phyloP scores from a whole-genome alignment of 2,329 filamentous ascomycete genomes.

The Mariannaea elegans region DNA sequence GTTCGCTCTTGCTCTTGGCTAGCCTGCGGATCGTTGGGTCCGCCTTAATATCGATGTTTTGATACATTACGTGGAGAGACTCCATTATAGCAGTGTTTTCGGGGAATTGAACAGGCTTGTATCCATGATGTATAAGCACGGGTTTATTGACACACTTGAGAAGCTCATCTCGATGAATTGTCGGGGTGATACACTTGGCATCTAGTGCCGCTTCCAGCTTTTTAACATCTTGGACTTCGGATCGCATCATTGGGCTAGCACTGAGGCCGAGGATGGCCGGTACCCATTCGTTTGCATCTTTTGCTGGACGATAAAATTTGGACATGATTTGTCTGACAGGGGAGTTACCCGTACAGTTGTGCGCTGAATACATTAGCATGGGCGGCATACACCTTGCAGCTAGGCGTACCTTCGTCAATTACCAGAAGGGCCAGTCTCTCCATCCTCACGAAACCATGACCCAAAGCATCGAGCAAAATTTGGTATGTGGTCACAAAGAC shows the following conservation, averaged over 20 bases:
- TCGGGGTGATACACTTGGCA: slow-evolving; percentile 74
- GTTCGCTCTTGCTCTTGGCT: slow-evolving; percentile 50
- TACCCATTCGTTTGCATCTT: slow-evolving; percentile 47
- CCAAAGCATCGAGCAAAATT: slow-evolving; percentile 77
- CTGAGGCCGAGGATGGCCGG: slow-evolving; percentile 82
- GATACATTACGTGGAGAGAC: slow-evolving; percentile 53
- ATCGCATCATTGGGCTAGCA: slow-evolving; percentile 78
- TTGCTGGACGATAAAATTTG: slow-evolving; percentile 70
- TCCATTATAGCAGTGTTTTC: slow-evolving; percentile 50
- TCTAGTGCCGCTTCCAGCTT: slow-evolving; percentile 75
- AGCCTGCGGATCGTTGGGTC: slow-evolving; percentile 69
- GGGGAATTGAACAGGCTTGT: slow-evolving; percentile 27
- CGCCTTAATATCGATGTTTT: slow-evolving; percentile 60
- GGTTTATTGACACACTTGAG: slow-evolving; percentile 75
- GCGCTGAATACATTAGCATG: slow-evolving; percentile 60
- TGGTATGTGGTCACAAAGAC: slow-evolving; percentile 84
- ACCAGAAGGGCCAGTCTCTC: slow-evolving; percentile 72
- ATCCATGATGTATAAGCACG: slow-evolving; percentile 52
- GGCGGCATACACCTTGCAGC: background rate
- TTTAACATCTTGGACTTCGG: slow-evolving; percentile 63
- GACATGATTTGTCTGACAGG: slow-evolving; percentile 77
- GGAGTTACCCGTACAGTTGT: slow-evolving; percentile 74
- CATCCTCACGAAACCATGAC: slow-evolving; percentile 77
- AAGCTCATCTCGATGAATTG: slow-evolving; percentile 73
- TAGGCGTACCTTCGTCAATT: slow-evolving; percentile 78